Conservation (phyloP, 768 basidiomycete species). For the Cystofilobasidium capitatum region DNA sequence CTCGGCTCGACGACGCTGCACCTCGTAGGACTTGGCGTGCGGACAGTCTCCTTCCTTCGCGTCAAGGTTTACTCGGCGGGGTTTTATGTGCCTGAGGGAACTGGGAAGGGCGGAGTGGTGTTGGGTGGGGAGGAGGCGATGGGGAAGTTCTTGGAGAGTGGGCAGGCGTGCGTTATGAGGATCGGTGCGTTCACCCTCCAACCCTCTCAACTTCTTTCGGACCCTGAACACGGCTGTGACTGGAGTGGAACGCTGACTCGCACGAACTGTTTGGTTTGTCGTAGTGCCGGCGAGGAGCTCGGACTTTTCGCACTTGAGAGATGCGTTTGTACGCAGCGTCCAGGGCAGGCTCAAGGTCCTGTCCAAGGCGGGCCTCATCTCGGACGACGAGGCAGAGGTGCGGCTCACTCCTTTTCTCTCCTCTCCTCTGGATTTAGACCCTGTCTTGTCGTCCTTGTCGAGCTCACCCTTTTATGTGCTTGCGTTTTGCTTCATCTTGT, state of each 20-base stretch:
- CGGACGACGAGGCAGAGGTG: constrained; percentile 51
- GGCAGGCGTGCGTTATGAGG: constrained; percentile 61
- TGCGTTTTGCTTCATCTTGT: constrained; percentile 54
- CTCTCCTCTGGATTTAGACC: constrained; percentile 44
- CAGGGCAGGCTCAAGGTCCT: constrained; percentile 52
- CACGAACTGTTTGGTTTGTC: not conserved
- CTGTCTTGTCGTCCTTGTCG: not conserved
- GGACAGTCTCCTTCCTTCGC: constrained; percentile 77
- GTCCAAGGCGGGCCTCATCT: constrained; percentile 48
- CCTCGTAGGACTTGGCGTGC: constrained; percentile 72
- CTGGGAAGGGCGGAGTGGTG: constrained; percentile 29
- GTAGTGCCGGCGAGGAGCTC: constrained; percentile 72
- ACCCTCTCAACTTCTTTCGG: not conserved
- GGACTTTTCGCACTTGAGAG: constrained; percentile 66
- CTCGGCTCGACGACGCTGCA: constrained; percentile 44
- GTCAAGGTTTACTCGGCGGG: constrained; percentile 83
- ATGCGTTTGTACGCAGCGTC: constrained; percentile 70
- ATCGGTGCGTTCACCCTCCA: constrained; percentile 51
- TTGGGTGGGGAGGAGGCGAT: constrained; percentile 31
- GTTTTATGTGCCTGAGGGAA: constrained; percentile 50
- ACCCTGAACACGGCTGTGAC: too few relatives aligned
- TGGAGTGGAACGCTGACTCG: not conserved
- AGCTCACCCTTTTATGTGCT: not conserved
- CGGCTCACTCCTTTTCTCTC: constrained; percentile 47
- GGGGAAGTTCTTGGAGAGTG: constrained; percentile 46